Percentiles rank a stretch among this genome's conserved stretches.
Conservation (phyloP, 371 early-diverging fungal genomes). For the Parasitella parasitica region DNA sequence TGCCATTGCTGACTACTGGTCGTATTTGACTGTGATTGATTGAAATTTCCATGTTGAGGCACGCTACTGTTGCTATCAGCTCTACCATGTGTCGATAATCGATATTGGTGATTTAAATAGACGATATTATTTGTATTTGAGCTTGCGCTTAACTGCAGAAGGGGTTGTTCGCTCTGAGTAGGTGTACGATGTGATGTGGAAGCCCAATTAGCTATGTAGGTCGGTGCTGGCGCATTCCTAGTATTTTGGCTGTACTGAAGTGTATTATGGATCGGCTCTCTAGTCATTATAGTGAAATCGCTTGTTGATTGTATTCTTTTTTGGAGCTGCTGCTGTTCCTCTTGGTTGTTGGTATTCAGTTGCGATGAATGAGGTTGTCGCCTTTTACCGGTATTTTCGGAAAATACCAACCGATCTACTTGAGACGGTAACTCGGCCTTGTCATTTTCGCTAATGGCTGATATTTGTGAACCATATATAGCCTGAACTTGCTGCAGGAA, state of each 20-base stretch:
- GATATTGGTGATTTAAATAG: not conserved
- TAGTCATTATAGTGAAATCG: not conserved
- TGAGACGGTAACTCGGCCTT: not conserved
- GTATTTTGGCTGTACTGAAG: not conserved
- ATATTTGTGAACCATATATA: slow-evolving; percentile 15
- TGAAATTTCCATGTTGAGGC: not conserved
- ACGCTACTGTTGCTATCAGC: not conserved
- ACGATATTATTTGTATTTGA: not conserved
- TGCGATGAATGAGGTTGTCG: not conserved
- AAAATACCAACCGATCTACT: not conserved
- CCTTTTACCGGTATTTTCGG: not conserved
- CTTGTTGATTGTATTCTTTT: not conserved
- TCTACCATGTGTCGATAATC: not conserved
- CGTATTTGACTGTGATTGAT: not conserved
- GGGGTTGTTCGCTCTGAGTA: not conserved
- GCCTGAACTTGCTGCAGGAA: slow-evolving; percentile 38
- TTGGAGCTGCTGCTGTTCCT: not conserved
- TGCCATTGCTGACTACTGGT: not conserved
- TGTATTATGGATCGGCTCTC: not conserved
- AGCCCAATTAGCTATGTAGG: not conserved
- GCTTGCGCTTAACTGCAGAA: not conserved
- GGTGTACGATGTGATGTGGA: not conserved
- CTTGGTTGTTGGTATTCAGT: not conserved
- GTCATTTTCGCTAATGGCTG: not conserved
- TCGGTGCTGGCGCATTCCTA: not conserved